phyloP scores from a whole-genome alignment of 257 asterid genomes.

The Leonotis leonurus region DNA sequence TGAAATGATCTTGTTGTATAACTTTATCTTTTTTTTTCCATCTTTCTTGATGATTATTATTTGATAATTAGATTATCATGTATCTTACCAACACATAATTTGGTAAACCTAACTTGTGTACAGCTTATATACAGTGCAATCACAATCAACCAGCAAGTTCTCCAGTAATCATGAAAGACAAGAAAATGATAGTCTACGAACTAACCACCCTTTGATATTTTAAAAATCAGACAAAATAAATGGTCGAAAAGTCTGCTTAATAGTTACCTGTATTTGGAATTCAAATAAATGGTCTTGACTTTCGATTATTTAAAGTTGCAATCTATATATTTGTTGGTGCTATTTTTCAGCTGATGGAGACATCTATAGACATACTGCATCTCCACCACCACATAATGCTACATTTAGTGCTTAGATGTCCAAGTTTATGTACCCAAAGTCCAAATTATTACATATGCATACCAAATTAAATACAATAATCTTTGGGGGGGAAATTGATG shows the following conservation, averaged over 20 bases:
- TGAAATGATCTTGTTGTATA: too few relatives aligned
- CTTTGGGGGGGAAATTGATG: too few relatives aligned
- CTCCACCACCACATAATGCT: neutral
- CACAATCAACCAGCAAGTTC: constrained; percentile 6
- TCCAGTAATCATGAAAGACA: neutral
- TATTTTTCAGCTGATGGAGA: neutral
- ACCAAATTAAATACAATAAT: too few relatives aligned
- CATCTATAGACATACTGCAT: neutral
- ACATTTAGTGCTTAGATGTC: neutral
- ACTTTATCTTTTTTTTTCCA: neutral
- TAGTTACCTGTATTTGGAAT: neutral
- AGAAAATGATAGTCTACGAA: neutral
- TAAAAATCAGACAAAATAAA: neutral
- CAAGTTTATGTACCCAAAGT: neutral
- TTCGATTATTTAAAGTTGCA: neutral
- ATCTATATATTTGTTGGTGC: neutral
- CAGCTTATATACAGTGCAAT: neutral
- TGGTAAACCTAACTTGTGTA: constrained; percentile 1
- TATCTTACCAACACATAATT: neutral
- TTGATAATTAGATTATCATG: too few relatives aligned
- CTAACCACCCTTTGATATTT: neutral
- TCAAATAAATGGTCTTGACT: neutral
- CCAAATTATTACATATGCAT: neutral
- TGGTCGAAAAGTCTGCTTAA: neutral
- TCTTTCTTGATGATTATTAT: neutral